Percentiles rank a stretch among this genome's conserved stretches.
Evolutionary conservation across 139 green algal species (phyloP).

Genomic region (Picochlorum sp.): DNA sequence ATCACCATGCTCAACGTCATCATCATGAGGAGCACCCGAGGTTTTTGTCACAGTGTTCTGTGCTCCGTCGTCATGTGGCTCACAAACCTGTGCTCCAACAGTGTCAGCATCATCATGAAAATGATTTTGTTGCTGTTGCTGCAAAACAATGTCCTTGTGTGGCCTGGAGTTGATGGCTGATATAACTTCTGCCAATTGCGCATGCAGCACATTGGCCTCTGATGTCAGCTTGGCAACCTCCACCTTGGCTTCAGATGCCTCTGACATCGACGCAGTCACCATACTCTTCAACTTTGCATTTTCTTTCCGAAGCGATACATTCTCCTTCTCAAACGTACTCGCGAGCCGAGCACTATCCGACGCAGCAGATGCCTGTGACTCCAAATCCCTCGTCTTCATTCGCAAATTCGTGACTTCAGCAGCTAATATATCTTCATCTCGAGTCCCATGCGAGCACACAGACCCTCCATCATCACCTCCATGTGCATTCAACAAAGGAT

Average conservation of each 20-base stretch:
- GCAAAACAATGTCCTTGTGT: too few relatives aligned
- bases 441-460: neutral
- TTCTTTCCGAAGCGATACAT: neutral
- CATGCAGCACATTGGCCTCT: constrained; percentile 7
- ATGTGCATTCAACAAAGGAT: neutral
- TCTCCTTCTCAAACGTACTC: neutral
- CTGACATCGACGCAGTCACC: neutral
- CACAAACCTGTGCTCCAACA: too few relatives aligned
- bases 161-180: neutral
- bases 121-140: too few relatives aligned
- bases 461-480: neutral
- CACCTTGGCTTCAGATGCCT: neutral
- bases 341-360: neutral
- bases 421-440: constrained; percentile 8
- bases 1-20: too few relatives aligned
- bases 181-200: constrained; percentile 9
- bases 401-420: constrained; percentile 1
- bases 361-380: neutral
- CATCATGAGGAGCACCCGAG: too few relatives aligned
- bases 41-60: too few relatives aligned
- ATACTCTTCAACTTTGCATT: neutral
- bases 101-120: too few relatives aligned
- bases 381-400: constrained; percentile 2
- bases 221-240: constrained; percentile 4
- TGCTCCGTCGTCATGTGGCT: too few relatives aligned